These are phyloP conservation scores for Xerocomellus amylosporus DNA, from an alignment of 768 basidiomycete species.

Conservation along the genomic window DNA sequence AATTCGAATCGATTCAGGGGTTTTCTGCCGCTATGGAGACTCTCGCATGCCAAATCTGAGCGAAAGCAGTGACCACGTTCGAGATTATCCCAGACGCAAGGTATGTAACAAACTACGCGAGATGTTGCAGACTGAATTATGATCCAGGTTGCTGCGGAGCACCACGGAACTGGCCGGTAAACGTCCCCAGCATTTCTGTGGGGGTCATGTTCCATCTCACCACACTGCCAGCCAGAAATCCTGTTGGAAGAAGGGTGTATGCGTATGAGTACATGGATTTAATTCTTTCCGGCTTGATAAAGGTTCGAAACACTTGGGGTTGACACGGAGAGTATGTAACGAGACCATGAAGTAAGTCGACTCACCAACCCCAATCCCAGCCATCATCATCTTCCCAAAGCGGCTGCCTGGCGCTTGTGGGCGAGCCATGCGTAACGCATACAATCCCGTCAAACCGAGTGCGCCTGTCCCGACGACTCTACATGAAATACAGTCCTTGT, in stretches of 20 bases:
- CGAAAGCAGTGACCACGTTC: neutral
- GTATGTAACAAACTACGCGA: constrained; percentile 3
- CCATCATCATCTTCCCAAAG: constrained; percentile 59
- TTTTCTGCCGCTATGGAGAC: neutral
- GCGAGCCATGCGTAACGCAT: constrained; percentile 66
- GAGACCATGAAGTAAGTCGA: neutral
- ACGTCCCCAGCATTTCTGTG: constrained; percentile 19
- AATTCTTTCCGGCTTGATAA: neutral
- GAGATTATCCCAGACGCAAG: neutral
- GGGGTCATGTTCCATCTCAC: constrained; percentile 32
- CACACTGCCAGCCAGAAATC: constrained; percentile 30
- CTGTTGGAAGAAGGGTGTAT: constrained; percentile 2
- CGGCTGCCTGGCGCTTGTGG: constrained; percentile 58
- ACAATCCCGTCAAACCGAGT: constrained; percentile 59
- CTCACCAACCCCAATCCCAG: constrained; percentile 61
- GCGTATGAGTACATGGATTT: constrained; percentile 8
- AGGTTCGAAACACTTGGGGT: neutral
- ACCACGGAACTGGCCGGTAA: constrained; percentile 11
- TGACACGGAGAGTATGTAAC: neutral
- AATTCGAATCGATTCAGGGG: neutral
- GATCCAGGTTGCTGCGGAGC: neutral
- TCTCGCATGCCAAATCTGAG: neutral
- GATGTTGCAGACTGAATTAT: neutral
- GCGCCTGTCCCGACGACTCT: constrained; percentile 65
- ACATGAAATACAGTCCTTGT: constrained; percentile 66